Evolutionary conservation across 345 rosid genomes (phyloP).

Genomic region (Citrus inodora): DNA sequence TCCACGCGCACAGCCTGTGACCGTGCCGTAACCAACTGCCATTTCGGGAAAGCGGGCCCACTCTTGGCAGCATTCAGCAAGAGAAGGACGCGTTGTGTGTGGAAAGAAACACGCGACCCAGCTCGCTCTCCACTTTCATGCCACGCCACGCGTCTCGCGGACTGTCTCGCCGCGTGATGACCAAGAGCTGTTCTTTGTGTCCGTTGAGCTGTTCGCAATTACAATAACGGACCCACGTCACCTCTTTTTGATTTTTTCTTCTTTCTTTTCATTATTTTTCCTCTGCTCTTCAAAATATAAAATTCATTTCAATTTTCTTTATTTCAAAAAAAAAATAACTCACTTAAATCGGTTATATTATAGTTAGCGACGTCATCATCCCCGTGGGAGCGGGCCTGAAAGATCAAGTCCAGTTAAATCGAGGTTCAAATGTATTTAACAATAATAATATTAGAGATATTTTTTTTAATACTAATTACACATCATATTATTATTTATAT

Average conservation of each 20-base stretch:
- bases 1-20: constrained; percentile 24
- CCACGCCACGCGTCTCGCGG: not conserved
- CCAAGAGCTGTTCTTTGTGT: not conserved
- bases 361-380: too few relatives aligned
- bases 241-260: too few relatives aligned
- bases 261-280: too few relatives aligned
- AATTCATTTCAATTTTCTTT: too few relatives aligned
- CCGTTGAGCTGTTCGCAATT: not conserved
- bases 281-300: too few relatives aligned
- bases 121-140: not conserved
- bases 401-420: too few relatives aligned
- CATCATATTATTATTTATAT: accelerated
- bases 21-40: not conserved
- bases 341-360: too few relatives aligned
- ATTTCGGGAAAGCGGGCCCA: not conserved
- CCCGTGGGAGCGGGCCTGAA: too few relatives aligned
- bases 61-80: not conserved
- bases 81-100: constrained; percentile 8
- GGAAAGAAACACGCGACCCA: not conserved
- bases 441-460: too few relatives aligned
- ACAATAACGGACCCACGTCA: not conserved
- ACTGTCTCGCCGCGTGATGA: not conserved
- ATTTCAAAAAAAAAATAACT: too few relatives aligned
- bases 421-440: too few relatives aligned
- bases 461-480: too few relatives aligned